Conservation (phyloP, 1,284 basidiomycete species). For the Trichosporon coremiiforme region DNA sequence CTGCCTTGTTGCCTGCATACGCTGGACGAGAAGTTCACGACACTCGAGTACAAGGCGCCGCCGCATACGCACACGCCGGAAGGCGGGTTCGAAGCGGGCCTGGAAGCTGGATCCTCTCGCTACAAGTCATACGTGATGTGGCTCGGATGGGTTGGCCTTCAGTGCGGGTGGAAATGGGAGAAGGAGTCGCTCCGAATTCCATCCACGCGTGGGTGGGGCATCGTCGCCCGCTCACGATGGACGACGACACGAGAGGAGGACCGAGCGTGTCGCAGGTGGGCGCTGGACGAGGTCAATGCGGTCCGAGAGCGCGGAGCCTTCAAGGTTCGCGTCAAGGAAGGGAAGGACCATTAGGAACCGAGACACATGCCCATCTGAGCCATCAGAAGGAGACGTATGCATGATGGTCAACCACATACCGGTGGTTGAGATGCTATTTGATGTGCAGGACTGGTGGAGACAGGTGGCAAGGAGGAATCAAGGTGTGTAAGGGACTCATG, state of each 20-base stretch:
- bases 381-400: constrained; percentile 15
- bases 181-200: constrained; percentile 85
- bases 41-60: constrained; percentile 55
- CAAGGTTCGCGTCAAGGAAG: constrained; percentile 51
- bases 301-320: constrained; percentile 49
- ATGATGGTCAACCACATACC: constrained; percentile 4
- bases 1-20: constrained; percentile 80
- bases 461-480: not conserved
- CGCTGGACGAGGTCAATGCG: constrained; percentile 45
- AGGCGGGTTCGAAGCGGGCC: constrained; percentile 50
- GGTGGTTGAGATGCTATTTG: not conserved
- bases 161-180: constrained; percentile 83
- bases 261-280: constrained; percentile 45
- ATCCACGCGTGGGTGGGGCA: constrained; percentile 55
- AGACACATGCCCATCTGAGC: not conserved
- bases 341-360: constrained; percentile 43
- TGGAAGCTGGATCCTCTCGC: constrained; percentile 64
- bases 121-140: constrained; percentile 81
- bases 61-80: constrained; percentile 41
- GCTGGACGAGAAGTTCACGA: constrained; percentile 51
- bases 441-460: not conserved
- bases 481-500: not conserved
- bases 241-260: constrained; percentile 37
- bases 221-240: constrained; percentile 42
- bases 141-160: constrained; percentile 68